These are phyloP conservation scores for Rutstroemia sp. DNA, from an alignment of 2,329 filamentous ascomycete genomes.

Conservation along the genomic window DNA sequence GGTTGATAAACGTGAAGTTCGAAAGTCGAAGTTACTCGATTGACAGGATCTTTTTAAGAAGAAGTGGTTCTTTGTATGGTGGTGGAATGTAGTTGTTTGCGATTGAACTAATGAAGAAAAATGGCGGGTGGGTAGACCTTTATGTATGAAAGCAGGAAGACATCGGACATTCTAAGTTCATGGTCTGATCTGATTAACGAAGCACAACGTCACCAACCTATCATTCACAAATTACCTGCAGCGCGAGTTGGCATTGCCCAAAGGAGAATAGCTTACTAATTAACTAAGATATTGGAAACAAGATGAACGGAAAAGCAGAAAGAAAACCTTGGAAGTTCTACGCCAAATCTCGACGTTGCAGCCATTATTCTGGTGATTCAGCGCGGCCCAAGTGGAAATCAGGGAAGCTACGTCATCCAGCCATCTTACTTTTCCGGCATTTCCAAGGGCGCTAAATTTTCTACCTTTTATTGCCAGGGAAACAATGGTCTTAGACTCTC, in stretches of 20 bases:
- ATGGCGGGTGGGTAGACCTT: neutral
- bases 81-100: neutral
- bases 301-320: too few species aligned
- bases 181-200: neutral
- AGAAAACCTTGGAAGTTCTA: too few species aligned
- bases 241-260: neutral
- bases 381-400: too few species aligned
- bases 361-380: too few species aligned
- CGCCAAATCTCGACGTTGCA: too few species aligned
- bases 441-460: too few species aligned
- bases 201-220: neutral
- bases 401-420: too few species aligned
- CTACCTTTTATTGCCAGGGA: too few species aligned
- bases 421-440: too few species aligned
- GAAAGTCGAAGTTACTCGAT: neutral
- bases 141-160: neutral
- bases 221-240: neutral
- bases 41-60: neutral
- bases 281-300: neutral
- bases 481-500: too few species aligned
- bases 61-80: conserved; percentile 1
- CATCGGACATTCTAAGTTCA: neutral
- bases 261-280: neutral
- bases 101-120: neutral
- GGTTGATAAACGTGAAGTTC: neutral